Conservation (phyloP, 139 green algal genomes). For the Coelastrella sp. region DNA sequence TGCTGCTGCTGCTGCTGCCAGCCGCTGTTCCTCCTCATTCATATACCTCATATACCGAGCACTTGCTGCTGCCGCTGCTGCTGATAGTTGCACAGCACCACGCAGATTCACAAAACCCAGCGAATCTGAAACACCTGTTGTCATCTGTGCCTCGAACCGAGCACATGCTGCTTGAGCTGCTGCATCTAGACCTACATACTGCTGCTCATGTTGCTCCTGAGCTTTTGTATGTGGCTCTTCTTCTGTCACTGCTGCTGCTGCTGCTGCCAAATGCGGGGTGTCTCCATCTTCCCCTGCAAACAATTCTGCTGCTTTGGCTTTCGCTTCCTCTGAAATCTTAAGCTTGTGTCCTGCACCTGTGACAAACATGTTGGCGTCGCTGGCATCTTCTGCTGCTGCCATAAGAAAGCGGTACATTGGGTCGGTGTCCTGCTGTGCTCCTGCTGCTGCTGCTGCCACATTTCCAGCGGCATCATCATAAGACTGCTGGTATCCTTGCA, state of each 20-base stretch:
- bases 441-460: neutral
- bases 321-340: neutral
- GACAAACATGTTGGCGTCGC: neutral
- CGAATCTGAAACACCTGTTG: neutral
- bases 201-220: neutral
- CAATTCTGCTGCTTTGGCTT: neutral
- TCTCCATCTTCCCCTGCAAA: neutral
- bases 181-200: neutral
- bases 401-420: neutral
- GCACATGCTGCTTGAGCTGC: neutral
- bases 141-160: neutral
- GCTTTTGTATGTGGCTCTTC: neutral
- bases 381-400: neutral
- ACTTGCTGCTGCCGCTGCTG: constrained; percentile 5
- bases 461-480: neutral
- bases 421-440: neutral
- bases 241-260: neutral
- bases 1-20: neutral
- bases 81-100: neutral
- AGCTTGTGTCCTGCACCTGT: neutral
- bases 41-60: too few relatives aligned
- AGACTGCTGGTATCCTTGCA: neutral
- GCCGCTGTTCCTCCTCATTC: too few relatives aligned
- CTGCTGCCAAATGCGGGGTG: neutral
- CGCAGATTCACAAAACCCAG: neutral